Conservation (phyloP, 2,329 filamentous ascomycete species). For the Diaporthe citri region DNA sequence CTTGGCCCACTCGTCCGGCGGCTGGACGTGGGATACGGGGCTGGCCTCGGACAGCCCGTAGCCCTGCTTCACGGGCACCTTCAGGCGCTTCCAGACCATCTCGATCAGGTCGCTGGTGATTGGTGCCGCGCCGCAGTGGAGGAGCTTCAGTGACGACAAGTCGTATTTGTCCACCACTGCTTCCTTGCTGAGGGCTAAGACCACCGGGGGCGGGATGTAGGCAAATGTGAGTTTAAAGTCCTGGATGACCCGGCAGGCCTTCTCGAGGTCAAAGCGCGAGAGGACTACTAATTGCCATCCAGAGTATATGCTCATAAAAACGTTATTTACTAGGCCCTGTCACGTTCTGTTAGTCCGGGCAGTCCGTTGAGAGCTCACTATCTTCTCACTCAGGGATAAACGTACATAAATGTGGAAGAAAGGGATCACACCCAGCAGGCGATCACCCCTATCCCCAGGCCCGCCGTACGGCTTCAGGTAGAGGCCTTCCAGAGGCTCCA, state of each 20-base stretch:
- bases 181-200: conserved; percentile 84
- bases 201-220: conserved; percentile 87
- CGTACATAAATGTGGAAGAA: conserved; percentile 93
- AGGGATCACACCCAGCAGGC: conserved; percentile 82
- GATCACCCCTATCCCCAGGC: conserved; percentile 74
- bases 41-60: conserved; percentile 92
- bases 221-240: conserved; percentile 80
- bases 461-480: conserved; percentile 71
- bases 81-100: conserved; percentile 78
- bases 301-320: conserved; percentile 75
- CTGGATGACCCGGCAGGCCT: conserved; percentile 83
- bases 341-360: conserved; percentile 24
- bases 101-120: conserved; percentile 85
- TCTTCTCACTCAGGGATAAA: neutral
- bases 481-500: conserved; percentile 63
- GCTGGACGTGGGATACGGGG: conserved; percentile 81
- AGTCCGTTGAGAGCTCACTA: neutral
- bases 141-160: conserved; percentile 81
- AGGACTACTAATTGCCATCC: conserved; percentile 79
- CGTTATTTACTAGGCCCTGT: conserved; percentile 76
- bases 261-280: conserved; percentile 84
- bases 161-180: conserved; percentile 85
- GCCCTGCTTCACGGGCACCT: conserved; percentile 88
- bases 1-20: conserved; percentile 80
- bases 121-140: conserved; percentile 90